These are phyloP conservation scores for Colletotrichum navitas DNA, from an alignment of 2,329 filamentous ascomycete species.

Conservation along the genomic window DNA sequence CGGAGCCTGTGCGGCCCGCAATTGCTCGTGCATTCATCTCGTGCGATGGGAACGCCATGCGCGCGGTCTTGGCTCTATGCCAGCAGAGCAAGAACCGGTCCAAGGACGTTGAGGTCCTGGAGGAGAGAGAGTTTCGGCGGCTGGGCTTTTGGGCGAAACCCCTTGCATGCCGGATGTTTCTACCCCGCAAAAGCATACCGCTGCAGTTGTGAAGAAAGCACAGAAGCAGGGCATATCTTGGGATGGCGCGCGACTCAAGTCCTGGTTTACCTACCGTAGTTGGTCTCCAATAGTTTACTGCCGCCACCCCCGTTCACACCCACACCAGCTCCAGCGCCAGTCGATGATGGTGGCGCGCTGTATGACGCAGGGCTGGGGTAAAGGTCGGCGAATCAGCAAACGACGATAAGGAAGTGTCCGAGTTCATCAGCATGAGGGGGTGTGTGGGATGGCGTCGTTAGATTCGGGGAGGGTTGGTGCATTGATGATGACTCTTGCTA, in stretches of 20 bases:
- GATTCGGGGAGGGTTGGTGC: constrained; percentile 28
- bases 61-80: not conserved
- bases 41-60: not conserved
- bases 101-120: constrained; percentile 3
- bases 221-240: not conserved
- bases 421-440: constrained; percentile 27
- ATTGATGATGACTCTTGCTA: constrained; percentile 33
- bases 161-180: constrained; percentile 28
- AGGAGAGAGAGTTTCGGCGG: constrained; percentile 10
- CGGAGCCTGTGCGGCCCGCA: constrained; percentile 18
- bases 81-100: constrained; percentile 4
- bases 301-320: constrained; percentile 30
- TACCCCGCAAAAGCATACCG: constrained; percentile 38
- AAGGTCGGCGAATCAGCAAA: constrained; percentile 26
- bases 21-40: constrained; percentile 5
- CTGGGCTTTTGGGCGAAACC: constrained; percentile 7
- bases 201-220: no score
- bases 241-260: constrained; percentile 32
- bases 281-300: constrained; percentile 9
- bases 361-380: constrained; percentile 38
- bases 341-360: constrained; percentile 27
- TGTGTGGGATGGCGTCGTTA: constrained; percentile 35
- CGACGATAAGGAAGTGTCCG: constrained; percentile 35
- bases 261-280: not conserved
- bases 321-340: constrained; percentile 33